Conservation (phyloP, 345 rosid genomes). For the Eucalyptus camaldulensis region DNA sequence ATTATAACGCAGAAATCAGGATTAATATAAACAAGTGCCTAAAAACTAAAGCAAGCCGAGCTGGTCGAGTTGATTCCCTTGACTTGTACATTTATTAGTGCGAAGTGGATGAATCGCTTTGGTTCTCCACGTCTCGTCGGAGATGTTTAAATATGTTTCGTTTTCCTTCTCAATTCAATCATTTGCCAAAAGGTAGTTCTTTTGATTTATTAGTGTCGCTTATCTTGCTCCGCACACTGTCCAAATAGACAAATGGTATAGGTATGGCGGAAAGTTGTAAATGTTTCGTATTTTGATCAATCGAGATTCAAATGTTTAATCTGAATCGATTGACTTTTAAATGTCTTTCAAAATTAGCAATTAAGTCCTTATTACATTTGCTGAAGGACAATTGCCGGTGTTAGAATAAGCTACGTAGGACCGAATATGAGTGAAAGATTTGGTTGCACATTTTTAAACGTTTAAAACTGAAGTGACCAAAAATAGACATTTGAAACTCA, state of each 20-base stretch:
- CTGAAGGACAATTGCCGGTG: fast-evolving
- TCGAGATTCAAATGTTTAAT: background rate
- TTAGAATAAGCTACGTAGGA: background rate
- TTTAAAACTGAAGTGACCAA: background rate
- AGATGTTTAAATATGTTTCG: background rate
- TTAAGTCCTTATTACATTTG: background rate
- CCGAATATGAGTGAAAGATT: background rate
- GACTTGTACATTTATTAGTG: background rate
- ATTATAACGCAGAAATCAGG: background rate
- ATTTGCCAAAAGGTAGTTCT: background rate
- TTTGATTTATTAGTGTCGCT: background rate
- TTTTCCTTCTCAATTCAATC: background rate
- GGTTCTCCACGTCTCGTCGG: background rate
- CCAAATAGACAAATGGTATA: background rate
- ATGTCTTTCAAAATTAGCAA: background rate
- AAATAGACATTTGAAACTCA: background rate
- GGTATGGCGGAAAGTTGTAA: background rate
- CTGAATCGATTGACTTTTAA: background rate
- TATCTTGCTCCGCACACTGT: background rate
- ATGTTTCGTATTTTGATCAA: background rate
- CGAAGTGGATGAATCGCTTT: background rate
- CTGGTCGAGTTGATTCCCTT: background rate
- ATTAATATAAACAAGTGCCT: background rate
- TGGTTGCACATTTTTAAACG: background rate
- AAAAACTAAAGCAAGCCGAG: background rate